Evolutionary conservation across 169 alveolate genomes (phyloP), one percentile per base, ranked within the genome.

Genomic region (Fabrea salina): DNA sequence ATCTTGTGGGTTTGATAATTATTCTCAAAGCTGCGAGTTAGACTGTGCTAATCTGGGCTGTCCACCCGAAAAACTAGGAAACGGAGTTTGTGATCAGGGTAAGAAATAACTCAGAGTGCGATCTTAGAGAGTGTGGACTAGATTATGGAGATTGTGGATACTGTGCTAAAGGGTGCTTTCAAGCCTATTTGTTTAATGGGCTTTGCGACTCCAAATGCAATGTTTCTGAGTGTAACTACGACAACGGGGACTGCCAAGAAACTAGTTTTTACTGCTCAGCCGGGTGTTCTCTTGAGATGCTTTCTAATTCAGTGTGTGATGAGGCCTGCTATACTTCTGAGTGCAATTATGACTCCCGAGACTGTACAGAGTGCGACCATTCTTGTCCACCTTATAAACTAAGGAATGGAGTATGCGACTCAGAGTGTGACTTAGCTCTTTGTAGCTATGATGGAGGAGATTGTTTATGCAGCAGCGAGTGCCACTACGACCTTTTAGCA

Each of bases 201-300:
- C 19, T 30, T 16, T 61, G 74, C 53, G 79, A 70, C 19, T n/a
- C 22, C 0, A 0, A 3, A 4, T 70, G 79, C 49, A 70, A 70
- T 33, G 6, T 1, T 30, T 19, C 79, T 19, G 3, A 19, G 4
- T 39, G 75, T n/a, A 19, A 27, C 0, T 44, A 47, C 68, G 79
- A 70, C 35, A 47, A 43, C n/a, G 79, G 68, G 41, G 79, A 70
- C 47, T 70, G 79, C 27, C 19, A 5, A n/a, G 41, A 1, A n/a
- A n/a, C n/a, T n/a, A n/a, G n/a, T 37, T 37, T 27, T 0, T 70
- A 49, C 25, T 51, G 72, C 33, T n/a, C 68, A 19, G 33, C 37
- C n/a, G 79, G 66, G 8, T 41, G 79, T 47, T 70, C 49, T 13
- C n/a, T 16, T n/a, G 79, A 70, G 16, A 30, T 5, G 40, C 5